Evolutionary conservation across 306 rosid genomes (phyloP), one percentile per base, ranked within the genome.

Genomic region (Potentilla sterilis): DNA sequence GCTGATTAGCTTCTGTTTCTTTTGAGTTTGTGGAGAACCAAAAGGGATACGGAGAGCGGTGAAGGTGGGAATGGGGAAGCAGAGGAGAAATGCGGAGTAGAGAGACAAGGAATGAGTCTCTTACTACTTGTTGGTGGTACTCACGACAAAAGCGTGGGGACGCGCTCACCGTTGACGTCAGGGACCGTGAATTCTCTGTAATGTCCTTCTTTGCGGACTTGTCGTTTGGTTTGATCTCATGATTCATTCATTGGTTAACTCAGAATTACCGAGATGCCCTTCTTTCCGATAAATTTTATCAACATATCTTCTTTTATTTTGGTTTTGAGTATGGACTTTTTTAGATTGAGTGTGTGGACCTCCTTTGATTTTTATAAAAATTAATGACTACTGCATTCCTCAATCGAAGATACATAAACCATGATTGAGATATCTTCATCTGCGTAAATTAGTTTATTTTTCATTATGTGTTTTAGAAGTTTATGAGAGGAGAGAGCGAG

Each of bases 101-200:
- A 5, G 18, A 42, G 69, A 78, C 69, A 37, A 18, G 3, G 41
- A 37, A 63, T 1, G 42, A 44, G 9, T 70, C 74, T 16, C 7
- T 18, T 18, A 3, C 0, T n/a, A 47, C 5, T 81, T 54, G 75
- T 8, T 11, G 18, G 61, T 35, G 74, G 42, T 8, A n/a, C 10
- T 38, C 78, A 68, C 85, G 75, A 40, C 71, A 72, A 75, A 59
- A 78, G 85, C 81, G 83, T 81, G 80, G 69, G 75, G 44, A 34
- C 35, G 16, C 28, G 43, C 64, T 77, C 78, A 32, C 37, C 8
- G 2, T 34, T 38, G 54, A 69, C 84, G 82, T 62, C 59, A 52
- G 6, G n/a, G 6, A 2, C 42, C 0, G 2, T 15, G 16, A 41
- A 46, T 77, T 79, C 51, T n/a, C 93, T 0, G 2, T 19, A 49